These are phyloP conservation scores for Fonsecaea nubica DNA, from an alignment of 2,329 filamentous ascomycete species.

Conservation along the genomic window DNA sequence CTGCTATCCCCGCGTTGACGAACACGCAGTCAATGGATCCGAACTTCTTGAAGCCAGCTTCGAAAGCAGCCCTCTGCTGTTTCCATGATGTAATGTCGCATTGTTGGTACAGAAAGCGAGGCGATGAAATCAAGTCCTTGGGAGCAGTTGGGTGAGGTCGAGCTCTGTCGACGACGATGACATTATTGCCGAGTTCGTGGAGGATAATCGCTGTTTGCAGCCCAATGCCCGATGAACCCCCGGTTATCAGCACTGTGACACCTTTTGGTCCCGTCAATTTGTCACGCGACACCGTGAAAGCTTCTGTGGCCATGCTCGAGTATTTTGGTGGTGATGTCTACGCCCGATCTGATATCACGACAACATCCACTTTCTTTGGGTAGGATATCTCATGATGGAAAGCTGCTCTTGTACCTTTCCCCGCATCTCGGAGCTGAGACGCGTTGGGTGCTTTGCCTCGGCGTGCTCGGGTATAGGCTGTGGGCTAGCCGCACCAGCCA, in stretches of 20 bases:
- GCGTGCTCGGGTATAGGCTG: background rate
- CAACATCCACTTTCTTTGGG: background rate
- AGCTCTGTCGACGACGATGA: conserved; percentile 50
- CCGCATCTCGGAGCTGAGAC: conserved; percentile 3
- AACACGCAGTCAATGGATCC: conserved; percentile 56
- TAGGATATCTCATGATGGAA: background rate
- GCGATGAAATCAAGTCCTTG: conserved; percentile 43
- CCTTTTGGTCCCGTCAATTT: conserved; percentile 35
- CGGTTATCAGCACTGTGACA: conserved; percentile 48
- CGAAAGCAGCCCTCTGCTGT: conserved; percentile 54
- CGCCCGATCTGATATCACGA: background rate
- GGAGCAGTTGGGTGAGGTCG: conserved; percentile 39
- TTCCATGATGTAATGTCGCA: conserved; percentile 57
- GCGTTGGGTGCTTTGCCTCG: conserved; percentile 3
- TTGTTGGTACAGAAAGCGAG: conserved; percentile 45
- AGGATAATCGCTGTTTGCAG: conserved; percentile 51
- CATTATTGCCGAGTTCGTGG: conserved; percentile 49
- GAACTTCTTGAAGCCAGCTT: conserved; percentile 50
- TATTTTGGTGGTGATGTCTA: background rate
- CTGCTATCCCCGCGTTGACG: conserved; percentile 58
- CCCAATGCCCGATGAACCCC: conserved; percentile 51
- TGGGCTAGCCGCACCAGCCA: background rate
- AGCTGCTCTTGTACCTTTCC: background rate
- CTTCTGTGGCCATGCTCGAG: conserved; percentile 28
- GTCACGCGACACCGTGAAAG: conserved; percentile 44